Base-by-base conservation (phyloP, 2,329 filamentous ascomycete species). In the Hypoxylon sp. region DNA sequence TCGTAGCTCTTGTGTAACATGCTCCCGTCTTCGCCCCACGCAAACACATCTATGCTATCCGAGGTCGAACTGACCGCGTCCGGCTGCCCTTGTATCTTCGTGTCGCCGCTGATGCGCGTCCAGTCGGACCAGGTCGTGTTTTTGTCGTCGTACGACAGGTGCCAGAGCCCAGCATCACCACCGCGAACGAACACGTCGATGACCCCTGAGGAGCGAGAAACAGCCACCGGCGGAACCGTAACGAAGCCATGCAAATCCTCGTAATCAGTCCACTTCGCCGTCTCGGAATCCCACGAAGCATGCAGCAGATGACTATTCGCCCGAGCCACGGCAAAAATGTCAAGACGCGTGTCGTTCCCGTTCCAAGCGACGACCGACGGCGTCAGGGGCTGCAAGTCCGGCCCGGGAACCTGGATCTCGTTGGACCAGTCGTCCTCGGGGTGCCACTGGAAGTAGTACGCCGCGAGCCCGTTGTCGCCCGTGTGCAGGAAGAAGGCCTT, bases 141-240 rank as follows among this genome's bases (percentile, higher is more conserved):
- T 9, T 11, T 17, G 30, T 46, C 13, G 17, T 46, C 21, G 23
- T 51, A 51, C 17, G 48, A 51, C 11, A 51, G 29, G 7, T 41
- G 34, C 41, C 41, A 46, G 9, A 51, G 34, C 16, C 48, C 41
- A 1, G 29, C 40, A 21, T 51, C 48, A 12, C 35, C 41, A 12
- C 48, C 48, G 7, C 34, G 48, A 25, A 25, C 41, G 23, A 51
- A 51, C 9, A 51, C 47, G 17, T 45, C 47, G 8, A 51, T 32
- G 13, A 51, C 19, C 17, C 48, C 48, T 3, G 41, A 30, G 7
- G 9, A 21, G 13, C 48, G 42, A 17, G 41, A 51, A 7, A 51
- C 35, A 2, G 35, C 48, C 2, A 46, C 42, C 7, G 48, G 48
- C 13, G 42, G 42, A 3, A 42, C 26, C 9, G 42, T 51, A 7